Evolutionary conservation across 176 grass and related monocot species (phyloP), one percentile per base, ranked within the genome.

Genomic region (Pontederia crassipes): DNA sequence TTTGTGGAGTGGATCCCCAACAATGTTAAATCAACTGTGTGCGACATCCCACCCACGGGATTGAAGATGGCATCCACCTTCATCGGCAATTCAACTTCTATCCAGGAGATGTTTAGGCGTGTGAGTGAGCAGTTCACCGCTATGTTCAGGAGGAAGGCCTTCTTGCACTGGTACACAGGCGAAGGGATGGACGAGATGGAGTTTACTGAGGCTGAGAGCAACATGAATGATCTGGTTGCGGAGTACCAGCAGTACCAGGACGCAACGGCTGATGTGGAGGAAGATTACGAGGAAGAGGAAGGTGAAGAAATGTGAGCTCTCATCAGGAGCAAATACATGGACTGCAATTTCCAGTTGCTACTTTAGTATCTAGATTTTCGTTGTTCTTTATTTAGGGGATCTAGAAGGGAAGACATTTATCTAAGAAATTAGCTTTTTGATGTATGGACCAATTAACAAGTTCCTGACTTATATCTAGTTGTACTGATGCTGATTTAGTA

Each of bases 221-320:
- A 95, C 72, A 95, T 95, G 89, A 95, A 95, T 65, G 89, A 95
- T 62, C 81, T 95, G 28, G 89, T 95, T 11, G 79, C 89, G 0
- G 89, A 95, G 78, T 95, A 95, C 72, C 89, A 95, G 74, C 89
- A 95, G 75, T 95, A 95, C 65, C 89, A 95, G 78, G 89, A 95
- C 50, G 89, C 89, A 63, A 81, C 86, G 0, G 82, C 82, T 7
- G 82, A 85, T 28, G 82, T 80, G 45, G 82, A 85, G 6, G 63
- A 59, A 29, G 82, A 85, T 3, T 85, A 85, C 3, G 82, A 85
- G 46, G 32, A 40, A 40, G 32, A 40, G 6, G 32, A 40, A 40
- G 32, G 32, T 40, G 32, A 40, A 40, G 32, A 40, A 40, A 40
- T 40, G 32, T 40, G 32, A 40, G 32, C 6, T 40, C 6, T 40